Percentiles rank a stretch among this genome's conserved stretches.
Conservation (phyloP, 176 grass and related monocot genomes). For the Tuctoria greenei region DNA sequence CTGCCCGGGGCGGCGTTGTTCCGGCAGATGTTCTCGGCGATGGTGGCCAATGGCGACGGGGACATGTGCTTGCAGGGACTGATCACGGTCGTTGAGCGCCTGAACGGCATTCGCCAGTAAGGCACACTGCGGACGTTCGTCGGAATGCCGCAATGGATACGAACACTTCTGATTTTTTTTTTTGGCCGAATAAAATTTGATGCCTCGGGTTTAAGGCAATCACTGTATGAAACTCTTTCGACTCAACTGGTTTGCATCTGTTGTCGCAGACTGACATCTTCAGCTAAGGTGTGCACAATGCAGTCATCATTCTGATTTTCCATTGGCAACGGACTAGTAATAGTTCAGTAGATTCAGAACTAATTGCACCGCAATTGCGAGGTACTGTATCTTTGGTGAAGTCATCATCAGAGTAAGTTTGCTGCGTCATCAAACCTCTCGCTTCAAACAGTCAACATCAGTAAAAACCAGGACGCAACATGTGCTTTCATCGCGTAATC, state of each 20-base stretch:
- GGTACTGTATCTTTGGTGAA: not conserved
- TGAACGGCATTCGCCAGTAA: constrained; percentile 53
- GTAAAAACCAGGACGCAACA: constrained; percentile 23
- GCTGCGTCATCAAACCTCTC: not conserved
- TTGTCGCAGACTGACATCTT: not conserved
- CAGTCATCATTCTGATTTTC: not conserved
- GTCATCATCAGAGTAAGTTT: constrained; percentile 28
- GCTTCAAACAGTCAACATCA: constrained; percentile 17
- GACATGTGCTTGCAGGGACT: constrained; percentile 59
- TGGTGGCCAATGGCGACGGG: constrained; percentile 73
- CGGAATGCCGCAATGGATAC: not conserved
- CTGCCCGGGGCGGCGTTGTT: constrained; percentile 63
- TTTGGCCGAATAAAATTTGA: not conserved
- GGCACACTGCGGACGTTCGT: constrained; percentile 13
- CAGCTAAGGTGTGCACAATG: not conserved
- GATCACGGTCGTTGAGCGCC: constrained; percentile 73
- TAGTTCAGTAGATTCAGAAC: too few relatives aligned
- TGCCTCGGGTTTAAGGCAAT: not conserved
- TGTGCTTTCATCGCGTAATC: not conserved
- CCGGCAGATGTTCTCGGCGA: constrained; percentile 72
- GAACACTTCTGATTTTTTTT: not conserved
- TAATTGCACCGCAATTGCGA: not conserved
- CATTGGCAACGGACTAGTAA: too few relatives aligned
- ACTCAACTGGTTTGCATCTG: too few relatives aligned
- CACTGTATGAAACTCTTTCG: not conserved